Conservation (phyloP, 352 stramenopile species). For the Pythium scleroteichum region DNA sequence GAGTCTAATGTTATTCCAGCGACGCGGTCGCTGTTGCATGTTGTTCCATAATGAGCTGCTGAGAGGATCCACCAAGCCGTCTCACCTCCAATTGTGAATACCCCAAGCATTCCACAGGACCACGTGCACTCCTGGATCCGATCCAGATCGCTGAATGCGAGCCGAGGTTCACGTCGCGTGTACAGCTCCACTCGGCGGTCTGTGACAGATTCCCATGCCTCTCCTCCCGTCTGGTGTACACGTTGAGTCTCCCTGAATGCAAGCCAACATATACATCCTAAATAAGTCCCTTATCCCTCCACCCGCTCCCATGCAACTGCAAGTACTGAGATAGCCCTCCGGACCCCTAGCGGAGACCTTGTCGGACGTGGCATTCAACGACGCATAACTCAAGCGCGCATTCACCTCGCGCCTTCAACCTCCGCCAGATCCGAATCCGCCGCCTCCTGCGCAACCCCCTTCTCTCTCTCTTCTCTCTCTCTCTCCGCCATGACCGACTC, state of each 20-base stretch:
- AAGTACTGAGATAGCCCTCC: constrained; percentile 22
- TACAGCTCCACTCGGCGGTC: background rate
- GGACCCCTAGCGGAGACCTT: background rate
- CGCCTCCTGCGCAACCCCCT: background rate
- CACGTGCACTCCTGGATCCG: no score
- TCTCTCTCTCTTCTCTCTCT: background rate
- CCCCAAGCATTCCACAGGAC: no score
- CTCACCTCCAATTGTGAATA: no score
- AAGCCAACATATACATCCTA: constrained; percentile 31
- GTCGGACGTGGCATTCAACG: background rate
- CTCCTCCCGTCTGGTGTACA: constrained; percentile 12
- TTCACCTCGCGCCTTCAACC: background rate
- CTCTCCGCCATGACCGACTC: background rate
- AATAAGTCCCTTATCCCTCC: constrained; percentile 10
- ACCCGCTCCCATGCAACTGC: background rate
- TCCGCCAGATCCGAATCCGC: constrained; percentile 1
- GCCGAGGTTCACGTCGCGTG: background rate
- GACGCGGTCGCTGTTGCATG: background rate
- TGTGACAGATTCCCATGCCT: constrained; percentile 3
- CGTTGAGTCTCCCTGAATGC: constrained; percentile 6
- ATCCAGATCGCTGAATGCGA: constrained; percentile 7
- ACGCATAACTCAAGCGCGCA: constrained; percentile 27
- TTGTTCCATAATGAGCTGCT: no score
- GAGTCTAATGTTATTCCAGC: background rate
- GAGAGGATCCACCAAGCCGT: no score